Evolutionary conservation across 2,329 filamentous ascomycete species (phyloP), one percentile per base, ranked within the genome.

Genomic region (Fusarium sp.): DNA sequence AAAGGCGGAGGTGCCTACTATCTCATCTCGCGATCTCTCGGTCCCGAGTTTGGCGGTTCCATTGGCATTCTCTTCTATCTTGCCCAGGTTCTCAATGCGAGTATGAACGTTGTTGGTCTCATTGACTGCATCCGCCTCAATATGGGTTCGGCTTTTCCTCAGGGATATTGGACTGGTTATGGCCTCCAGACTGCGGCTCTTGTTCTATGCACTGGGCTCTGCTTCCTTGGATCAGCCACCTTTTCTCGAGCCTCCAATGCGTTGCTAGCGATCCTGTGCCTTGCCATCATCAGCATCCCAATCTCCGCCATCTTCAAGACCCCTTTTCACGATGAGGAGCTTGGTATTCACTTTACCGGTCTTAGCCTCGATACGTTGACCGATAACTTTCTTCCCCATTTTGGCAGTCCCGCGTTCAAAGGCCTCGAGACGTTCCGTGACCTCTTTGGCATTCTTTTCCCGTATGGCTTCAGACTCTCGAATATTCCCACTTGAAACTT

Each of bases 41-140:
- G 95, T 0, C 94, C 95, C 8, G 95, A 97, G 79, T 97, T 97
- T 80, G 95, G 95, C 30, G 95, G 95, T 17, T 95, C 94, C 2
- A 97, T 97, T 72, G 95, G 95, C 2, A 88, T 97, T 27, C 90
- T 97, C 14, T 97, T 97, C 82, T 97, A 97, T 80, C 86, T 97
- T n/a, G 94, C 95, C n/a, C 94, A 94, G 73, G 92, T 94, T 3
- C 90, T 97, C 79, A 97, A 96, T 80, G 95, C 94, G 1, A 93
- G 93, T 40, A 90, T 97, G 87, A 97, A 97, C 79, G 90, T 95
- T 27, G 94, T 97, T 50, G 95, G 94, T 85, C 86, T 97, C 54
- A 90, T 97, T 72, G 93, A 97, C 83, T 97, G 94, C 78, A 87
- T 97, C 66, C 90, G 90, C 62, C 88, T 95, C 71, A 95, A 95